These are phyloP conservation scores for Colletotrichum orbiculare DNA, from an alignment of 2,329 filamentous ascomycete species.

Conservation along the genomic window DNA sequence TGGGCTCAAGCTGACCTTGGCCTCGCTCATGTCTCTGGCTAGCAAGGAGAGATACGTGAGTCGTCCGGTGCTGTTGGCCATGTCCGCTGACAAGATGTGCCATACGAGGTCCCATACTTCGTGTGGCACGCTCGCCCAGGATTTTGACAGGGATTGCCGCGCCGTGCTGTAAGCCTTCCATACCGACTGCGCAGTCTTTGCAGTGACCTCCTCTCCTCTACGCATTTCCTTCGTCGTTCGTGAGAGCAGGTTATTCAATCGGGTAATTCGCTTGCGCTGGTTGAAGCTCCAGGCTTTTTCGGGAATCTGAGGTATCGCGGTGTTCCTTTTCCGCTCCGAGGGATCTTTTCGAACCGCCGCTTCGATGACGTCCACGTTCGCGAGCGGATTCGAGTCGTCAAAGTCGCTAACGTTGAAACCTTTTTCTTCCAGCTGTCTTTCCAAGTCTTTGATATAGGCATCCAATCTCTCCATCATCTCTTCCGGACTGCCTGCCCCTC, in stretches of 20 bases:
- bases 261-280: slow-evolving; percentile 51
- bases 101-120: slow-evolving; percentile 75
- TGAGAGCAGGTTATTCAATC: slow-evolving; percentile 47
- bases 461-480: slow-evolving; percentile 48
- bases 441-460: slow-evolving; percentile 49
- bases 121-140: slow-evolving; percentile 66
- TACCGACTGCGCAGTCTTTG: slow-evolving; percentile 50
- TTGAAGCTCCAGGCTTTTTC: slow-evolving; percentile 50
- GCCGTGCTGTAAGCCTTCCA: slow-evolving; percentile 64
- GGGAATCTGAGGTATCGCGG: slow-evolving; percentile 48
- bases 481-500: slow-evolving; percentile 45
- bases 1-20: slow-evolving; percentile 64
- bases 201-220: slow-evolving; percentile 39
- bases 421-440: slow-evolving; percentile 37
- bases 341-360: slow-evolving; percentile 39
- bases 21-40: slow-evolving; percentile 72
- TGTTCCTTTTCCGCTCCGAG: slow-evolving; percentile 18
- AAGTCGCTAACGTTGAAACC: slow-evolving; percentile 30
- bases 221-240: slow-evolving; percentile 44
- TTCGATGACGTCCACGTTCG: slow-evolving; percentile 29
- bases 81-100: slow-evolving; percentile 66
- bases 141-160: slow-evolving; percentile 54
- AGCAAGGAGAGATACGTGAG: slow-evolving; percentile 71
- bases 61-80: slow-evolving; percentile 62
- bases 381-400: slow-evolving; percentile 30